Percentiles rank a stretch among this genome's conserved stretches.
Conservation (phyloP, 345 rosid species). For the Citrus reticulata region DNA sequence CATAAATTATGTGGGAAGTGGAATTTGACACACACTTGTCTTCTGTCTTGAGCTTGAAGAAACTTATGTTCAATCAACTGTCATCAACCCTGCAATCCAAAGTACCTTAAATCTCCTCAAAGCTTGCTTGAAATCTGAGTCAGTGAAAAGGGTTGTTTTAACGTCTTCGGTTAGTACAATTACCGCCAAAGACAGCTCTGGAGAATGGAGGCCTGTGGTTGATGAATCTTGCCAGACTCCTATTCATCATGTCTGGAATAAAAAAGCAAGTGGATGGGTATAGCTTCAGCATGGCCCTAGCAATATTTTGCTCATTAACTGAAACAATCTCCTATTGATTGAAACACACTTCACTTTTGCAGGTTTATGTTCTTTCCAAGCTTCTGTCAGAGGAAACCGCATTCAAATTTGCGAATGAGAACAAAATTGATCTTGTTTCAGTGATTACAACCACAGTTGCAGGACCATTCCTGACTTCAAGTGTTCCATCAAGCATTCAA, state of each 20-base stretch:
- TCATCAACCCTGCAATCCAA: slow-evolving; percentile 58
- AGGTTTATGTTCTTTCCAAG: slow-evolving; percentile 76
- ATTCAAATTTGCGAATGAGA: slow-evolving; percentile 56
- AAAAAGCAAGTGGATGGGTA: slow-evolving; percentile 88
- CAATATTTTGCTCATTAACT: not conserved
- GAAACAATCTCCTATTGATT: not conserved
- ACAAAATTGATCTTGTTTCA: slow-evolving; percentile 60
- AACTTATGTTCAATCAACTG: slow-evolving; percentile 42
- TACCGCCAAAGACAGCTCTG: slow-evolving; percentile 55
- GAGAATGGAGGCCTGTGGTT: slow-evolving; percentile 52
- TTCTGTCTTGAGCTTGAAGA: slow-evolving; percentile 32
- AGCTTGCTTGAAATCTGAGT: slow-evolving; percentile 60
- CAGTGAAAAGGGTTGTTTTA: slow-evolving; percentile 72
- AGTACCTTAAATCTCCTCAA: slow-evolving; percentile 71
- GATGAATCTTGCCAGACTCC: slow-evolving; percentile 73
- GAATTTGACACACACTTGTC: not conserved
- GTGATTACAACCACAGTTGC: slow-evolving; percentile 68
- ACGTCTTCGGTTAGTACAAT: slow-evolving; percentile 88
- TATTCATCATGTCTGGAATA: slow-evolving; percentile 42
- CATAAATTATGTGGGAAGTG: not conserved
- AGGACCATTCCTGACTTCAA: slow-evolving; percentile 62
- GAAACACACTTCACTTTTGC: slow-evolving; percentile 5
- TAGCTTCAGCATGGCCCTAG: not conserved
- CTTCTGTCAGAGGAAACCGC: slow-evolving; percentile 75
- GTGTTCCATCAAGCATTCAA: slow-evolving; percentile 68